Evolutionary conservation across 73 alveolate species (phyloP).

Genomic region (Paramecium sexaurelia): DNA sequence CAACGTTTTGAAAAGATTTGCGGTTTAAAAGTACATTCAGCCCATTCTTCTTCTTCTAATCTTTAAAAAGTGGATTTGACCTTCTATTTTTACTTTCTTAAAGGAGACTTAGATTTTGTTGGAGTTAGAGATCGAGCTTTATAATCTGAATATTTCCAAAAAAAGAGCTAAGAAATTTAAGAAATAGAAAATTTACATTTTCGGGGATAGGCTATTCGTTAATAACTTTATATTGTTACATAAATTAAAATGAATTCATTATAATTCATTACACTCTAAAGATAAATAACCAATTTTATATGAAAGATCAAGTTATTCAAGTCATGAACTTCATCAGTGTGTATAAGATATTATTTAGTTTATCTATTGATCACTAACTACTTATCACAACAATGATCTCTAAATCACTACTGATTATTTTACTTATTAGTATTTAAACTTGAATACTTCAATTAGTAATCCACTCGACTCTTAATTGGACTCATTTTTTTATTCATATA

Average conservation of each 20-base stretch:
- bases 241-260: not conserved
- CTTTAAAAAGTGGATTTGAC: not conserved
- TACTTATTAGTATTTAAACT: too few species aligned
- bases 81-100: not conserved
- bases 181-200: not conserved
- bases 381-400: too few species aligned
- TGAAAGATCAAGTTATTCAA: not conserved
- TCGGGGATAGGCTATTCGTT: conserved; percentile 39
- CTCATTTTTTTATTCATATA: too few species aligned
- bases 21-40: conserved; percentile 42
- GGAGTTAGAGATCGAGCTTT: not conserved
- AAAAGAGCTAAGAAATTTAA: not conserved
- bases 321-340: not conserved
- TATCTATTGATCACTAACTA: too few species aligned
- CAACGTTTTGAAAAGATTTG: not conserved
- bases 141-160: conserved; percentile 24
- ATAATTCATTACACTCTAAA: not conserved
- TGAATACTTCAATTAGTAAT: too few species aligned
- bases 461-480: too few species aligned
- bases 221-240: conserved; percentile 34
- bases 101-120: not conserved
- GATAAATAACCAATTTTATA: not conserved
- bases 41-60: not conserved
- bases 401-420: too few species aligned
- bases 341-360: not conserved